Base-by-base conservation (phyloP, 2,329 filamentous ascomycete species). In the Nothophoma quercina region DNA sequence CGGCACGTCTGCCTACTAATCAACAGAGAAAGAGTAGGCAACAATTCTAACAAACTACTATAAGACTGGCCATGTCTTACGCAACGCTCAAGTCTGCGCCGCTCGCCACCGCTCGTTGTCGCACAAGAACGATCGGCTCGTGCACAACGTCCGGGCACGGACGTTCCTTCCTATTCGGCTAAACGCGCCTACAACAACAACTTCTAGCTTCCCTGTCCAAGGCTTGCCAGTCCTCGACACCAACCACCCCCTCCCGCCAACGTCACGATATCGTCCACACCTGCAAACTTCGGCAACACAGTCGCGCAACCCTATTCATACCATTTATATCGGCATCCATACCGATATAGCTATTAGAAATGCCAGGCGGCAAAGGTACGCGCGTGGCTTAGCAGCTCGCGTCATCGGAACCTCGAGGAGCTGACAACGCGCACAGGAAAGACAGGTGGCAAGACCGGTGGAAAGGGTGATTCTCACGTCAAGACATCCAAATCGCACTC, bases 401-500 rank as follows among this genome's bases (percentile, higher is more conserved):
- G 62, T 61, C 55, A 49, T 58, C 52, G 51, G 35, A 53, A 38
- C 33, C 39, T 21, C 23, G 32, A 26, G 51, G 50, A 46, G 61
- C 68, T 68, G 56, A 70, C 58, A 48, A 48, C 47, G 36, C 53
- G 38, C 38, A 56, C 64, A 82, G 79, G 79, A 64, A 82, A 82
- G 71, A 81, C 79, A 67, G 92, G 93, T 70, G 93, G 93, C 74
- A 96, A 96, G 87, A 93, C 89, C 52, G 90, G 90, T 69, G 90
- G 90, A 68, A 95, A 95, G 83, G 85, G 85, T 63, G 85, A 83
- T 69, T 84, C 83, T 48, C 80, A 87, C 75, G 90, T 90, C 81
- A 96, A 96, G 83, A 88, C 90, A 73, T 90, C 96, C 81, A 96
- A 95, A 81, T 88, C 85, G 69, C 93, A 96, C 83, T 96, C 92